Evolutionary conservation across 2,329 filamentous ascomycete genomes (phyloP).

Genomic region (Fusarium vanettenii): DNA sequence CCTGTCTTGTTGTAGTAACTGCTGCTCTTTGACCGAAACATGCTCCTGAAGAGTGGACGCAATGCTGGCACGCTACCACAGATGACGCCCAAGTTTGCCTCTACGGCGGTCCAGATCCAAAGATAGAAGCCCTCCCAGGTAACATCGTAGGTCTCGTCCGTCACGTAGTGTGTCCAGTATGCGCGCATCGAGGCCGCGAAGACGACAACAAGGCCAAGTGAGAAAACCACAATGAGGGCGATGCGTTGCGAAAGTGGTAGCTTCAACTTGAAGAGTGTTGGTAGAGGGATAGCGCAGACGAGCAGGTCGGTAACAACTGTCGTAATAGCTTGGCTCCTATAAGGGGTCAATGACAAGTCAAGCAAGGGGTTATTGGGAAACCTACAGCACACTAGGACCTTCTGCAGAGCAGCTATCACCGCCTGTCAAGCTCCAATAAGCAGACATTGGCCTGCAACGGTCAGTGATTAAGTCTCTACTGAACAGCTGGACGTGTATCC

Average conservation of each 20-base stretch:
- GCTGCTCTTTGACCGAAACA: slow-evolving; percentile 41
- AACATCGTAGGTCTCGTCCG: slow-evolving; percentile 52
- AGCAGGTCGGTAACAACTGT: slow-evolving; percentile 50
- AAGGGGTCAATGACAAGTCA: background rate
- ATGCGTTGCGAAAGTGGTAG: slow-evolving; percentile 50
- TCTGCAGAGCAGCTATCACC: slow-evolving; percentile 47
- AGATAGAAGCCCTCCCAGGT: slow-evolving; percentile 55
- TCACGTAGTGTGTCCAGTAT: slow-evolving; percentile 52
- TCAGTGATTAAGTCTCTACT: background rate
- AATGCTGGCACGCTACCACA: slow-evolving; percentile 54
- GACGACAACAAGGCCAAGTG: slow-evolving; percentile 52
- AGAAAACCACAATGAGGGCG: slow-evolving; percentile 51
- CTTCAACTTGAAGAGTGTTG: slow-evolving; percentile 47
- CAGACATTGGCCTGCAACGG: slow-evolving; percentile 27
- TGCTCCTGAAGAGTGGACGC: slow-evolving; percentile 40
- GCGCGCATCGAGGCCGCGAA: slow-evolving; percentile 50
- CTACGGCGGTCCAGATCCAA: slow-evolving; percentile 57
- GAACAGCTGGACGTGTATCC: background rate
- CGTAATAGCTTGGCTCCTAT: slow-evolving; percentile 46
- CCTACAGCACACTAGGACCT: slow-evolving; percentile 41
- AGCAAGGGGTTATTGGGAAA: background rate
- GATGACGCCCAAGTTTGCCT: slow-evolving; percentile 55
- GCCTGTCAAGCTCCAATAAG: slow-evolving; percentile 40
- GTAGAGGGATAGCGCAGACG: slow-evolving; percentile 53
- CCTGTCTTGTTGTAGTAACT: slow-evolving; percentile 37